A percentile compares a stretch with the other conserved stretches of the same genome.
phyloP scores from a whole-genome alignment of 331 rosid species.

The Prunus yedoensis region DNA sequence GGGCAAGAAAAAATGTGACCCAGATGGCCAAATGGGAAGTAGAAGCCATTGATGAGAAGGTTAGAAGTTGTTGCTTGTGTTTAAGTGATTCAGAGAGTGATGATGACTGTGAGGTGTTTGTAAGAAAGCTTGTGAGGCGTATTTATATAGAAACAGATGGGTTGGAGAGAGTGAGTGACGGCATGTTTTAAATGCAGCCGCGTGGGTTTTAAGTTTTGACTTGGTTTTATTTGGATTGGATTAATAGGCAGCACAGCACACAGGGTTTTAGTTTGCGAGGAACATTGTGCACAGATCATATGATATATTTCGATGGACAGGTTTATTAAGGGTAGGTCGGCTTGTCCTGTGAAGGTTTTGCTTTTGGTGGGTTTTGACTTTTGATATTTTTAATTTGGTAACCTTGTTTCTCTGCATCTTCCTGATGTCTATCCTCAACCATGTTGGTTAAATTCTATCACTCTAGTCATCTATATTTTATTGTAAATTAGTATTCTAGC shows the following conservation, averaged over 20 bases:
- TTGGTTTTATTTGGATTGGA: background rate
- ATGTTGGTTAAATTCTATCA: background rate
- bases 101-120: background rate
- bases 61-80: background rate
- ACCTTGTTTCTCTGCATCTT: background rate
- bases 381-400: background rate
- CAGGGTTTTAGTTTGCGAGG: background rate
- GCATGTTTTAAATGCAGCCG: conserved; percentile 13
- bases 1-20: background rate
- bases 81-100: background rate
- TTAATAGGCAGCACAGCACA: background rate
- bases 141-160: conserved; percentile 6
- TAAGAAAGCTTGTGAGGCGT: background rate
- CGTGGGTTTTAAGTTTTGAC: conserved; percentile 6
- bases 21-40: background rate
- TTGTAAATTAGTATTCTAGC: background rate
- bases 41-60: conserved; percentile 20
- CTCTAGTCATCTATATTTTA: background rate
- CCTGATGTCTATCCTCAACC: background rate
- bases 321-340: background rate
- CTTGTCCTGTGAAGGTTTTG: background rate
- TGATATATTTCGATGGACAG: background rate
- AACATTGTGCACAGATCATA: background rate
- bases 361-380: background rate
- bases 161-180: background rate